These are phyloP conservation scores for Mycena galericulata DNA, from an alignment of 768 basidiomycete species.

Conservation along the genomic window DNA sequence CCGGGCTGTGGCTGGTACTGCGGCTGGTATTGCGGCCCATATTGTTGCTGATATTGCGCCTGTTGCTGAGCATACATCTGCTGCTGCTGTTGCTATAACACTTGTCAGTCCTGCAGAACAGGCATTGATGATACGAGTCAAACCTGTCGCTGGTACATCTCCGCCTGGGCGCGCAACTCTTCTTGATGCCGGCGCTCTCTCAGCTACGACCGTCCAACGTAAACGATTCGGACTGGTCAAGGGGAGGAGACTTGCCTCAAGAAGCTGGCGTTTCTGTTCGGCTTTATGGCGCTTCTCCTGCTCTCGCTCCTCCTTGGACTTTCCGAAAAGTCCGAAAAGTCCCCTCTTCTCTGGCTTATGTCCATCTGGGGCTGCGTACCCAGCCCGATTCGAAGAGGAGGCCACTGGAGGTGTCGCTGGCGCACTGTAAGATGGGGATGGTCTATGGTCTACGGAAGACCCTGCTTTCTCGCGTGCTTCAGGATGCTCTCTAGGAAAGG, in stretches of 20 bases:
- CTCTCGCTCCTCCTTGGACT: constrained; percentile 72
- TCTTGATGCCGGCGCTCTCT: constrained; percentile 50
- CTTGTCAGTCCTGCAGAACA: too few species aligned
- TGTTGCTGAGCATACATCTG: constrained; percentile 25
- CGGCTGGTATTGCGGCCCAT: constrained; percentile 27
- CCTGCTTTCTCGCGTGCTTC: constrained; percentile 54
- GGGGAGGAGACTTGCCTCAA: constrained; percentile 38
- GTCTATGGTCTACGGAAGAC: constrained; percentile 16
- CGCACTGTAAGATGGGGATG: constrained; percentile 22
- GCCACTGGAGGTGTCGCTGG: constrained; percentile 22
- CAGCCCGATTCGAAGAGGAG: constrained; percentile 15
- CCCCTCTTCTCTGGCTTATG: constrained; percentile 55
- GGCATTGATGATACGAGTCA: too few species aligned
- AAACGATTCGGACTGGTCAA: too few species aligned
- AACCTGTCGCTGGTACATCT: constrained; percentile 25
- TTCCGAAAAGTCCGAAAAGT: constrained; percentile 69
- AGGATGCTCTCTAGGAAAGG: too few species aligned
- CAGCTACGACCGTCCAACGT: constrained; percentile 35
- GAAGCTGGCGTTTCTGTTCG: constrained; percentile 39
- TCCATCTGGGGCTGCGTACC: constrained; percentile 25
- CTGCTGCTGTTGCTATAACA: constrained; percentile 38
- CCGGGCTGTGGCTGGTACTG: constrained; percentile 35
- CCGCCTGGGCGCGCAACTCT: constrained; percentile 26
- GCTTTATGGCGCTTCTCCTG: constrained; percentile 46
- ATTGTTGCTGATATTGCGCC: constrained; percentile 41